Evolutionary conservation across 2,329 filamentous ascomycete genomes (phyloP), one percentile per base, ranked within the genome.

Genomic region (Colletotrichum abscissum): DNA sequence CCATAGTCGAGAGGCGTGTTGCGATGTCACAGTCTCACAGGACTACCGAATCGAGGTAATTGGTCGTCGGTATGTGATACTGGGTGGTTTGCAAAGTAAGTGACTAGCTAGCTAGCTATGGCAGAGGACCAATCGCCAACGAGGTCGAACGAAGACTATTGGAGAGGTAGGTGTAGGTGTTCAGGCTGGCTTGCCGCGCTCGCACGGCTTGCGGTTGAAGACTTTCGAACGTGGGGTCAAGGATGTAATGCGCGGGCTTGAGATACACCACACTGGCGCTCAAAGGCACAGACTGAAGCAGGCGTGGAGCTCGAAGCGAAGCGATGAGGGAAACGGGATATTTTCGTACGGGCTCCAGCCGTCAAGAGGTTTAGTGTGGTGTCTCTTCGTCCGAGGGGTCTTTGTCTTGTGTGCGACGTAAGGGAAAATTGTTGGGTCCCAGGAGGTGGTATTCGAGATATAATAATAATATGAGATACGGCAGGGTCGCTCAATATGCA

Each of bases 1-100:
- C 78, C 82, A 84, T 84, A 46, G 66, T 67, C 72, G 63, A 60
- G 67, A 35, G 56, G 63, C 49, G 59, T 58, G 46, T 42, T 54
- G 62, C 55, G 52, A 71, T 67, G 63, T 67, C 68, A 67, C 72
- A 68, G 57, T 55, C 57, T 72, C 67, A 35, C n/a, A 46, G 35
- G 42, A 42, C 38, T 63, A 52, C 38, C 63, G 72, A 54, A 54
- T 67, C 28, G 56, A 69, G 28, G 33, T 58, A 55, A 56, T 28
- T 67, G 52, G 63, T 46, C 24, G 35, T 30, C 33, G 49, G 30
- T 35, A 38, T 56, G 28, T 8, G 52, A 42, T 54, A 35, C 35
- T 26, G 30, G 33, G 22, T 26, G 38, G 26, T 26, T 26, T 46
- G 35, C 62, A 55, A 56, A 24, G 59, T 63, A 14, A 56, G 11